phyloP scores from a whole-genome alignment of 805 yeast species.

The Spathaspora boniae region DNA sequence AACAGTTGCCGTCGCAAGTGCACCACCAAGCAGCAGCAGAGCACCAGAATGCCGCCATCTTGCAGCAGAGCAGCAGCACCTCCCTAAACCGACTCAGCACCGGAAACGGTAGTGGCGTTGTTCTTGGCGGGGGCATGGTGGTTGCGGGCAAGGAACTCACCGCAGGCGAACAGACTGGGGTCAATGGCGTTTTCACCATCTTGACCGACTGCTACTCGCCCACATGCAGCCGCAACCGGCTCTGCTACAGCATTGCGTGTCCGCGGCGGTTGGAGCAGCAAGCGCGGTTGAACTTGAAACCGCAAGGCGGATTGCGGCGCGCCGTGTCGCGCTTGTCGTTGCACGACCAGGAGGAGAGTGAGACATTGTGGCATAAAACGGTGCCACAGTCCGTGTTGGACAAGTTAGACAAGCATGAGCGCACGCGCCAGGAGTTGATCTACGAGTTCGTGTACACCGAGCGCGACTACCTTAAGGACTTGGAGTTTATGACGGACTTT shows the following conservation, averaged over 20 bases:
- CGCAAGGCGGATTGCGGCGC: conserved; percentile 77
- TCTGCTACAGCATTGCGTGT: conserved; percentile 95
- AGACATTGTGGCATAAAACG: conserved; percentile 89
- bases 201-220: conserved; percentile 96
- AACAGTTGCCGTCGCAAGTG: conserved; percentile 13
- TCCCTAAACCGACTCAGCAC: neutral
- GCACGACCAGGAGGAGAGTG: conserved; percentile 68
- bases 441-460: conserved; percentile 93
- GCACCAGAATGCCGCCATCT: conserved; percentile 1
- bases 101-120: neutral
- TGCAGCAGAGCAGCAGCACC: neutral
- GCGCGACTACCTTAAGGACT: conserved; percentile 89
- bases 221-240: conserved; percentile 82
- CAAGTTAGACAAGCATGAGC: conserved; percentile 74
- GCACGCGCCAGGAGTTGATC: conserved; percentile 91
- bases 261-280: conserved; percentile 95
- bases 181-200: conserved; percentile 90
- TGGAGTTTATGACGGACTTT: conserved; percentile 88
- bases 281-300: conserved; percentile 83
- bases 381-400: conserved; percentile 80
- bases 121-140: neutral
- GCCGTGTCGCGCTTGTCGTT: conserved; percentile 68
- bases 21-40: conserved; percentile 1
- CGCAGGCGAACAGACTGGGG: conserved; percentile 33
- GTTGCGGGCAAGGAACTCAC: conserved; percentile 8